Conservation (phyloP, 306 rosid genomes). For the Morella rubra region DNA sequence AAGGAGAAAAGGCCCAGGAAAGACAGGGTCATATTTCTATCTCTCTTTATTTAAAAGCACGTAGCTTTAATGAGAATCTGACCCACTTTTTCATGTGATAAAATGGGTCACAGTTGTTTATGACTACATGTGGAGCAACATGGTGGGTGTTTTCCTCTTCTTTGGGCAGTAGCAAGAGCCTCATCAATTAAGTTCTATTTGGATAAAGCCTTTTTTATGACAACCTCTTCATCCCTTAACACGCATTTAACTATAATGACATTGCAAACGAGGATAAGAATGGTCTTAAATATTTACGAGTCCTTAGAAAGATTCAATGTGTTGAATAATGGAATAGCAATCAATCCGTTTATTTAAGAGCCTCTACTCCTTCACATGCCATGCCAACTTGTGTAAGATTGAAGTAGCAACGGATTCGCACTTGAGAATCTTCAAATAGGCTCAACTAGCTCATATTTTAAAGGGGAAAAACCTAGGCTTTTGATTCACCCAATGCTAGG, state of each 20-base stretch:
- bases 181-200: neutral
- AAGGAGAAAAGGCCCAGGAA: neutral
- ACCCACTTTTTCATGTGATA: slow-evolving; percentile 1
- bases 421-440: no score
- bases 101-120: neutral
- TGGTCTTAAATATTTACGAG: neutral
- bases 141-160: neutral
- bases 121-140: neutral
- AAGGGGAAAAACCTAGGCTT: neutral
- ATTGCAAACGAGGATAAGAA: neutral
- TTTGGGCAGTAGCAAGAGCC: neutral
- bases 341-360: neutral
- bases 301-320: no score
- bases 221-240: neutral
- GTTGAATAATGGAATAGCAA: neutral
- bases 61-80: slow-evolving; percentile 5
- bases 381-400: neutral
- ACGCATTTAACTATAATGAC: no score
- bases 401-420: neutral
- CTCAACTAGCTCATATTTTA: neutral
- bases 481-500: neutral
- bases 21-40: neutral
- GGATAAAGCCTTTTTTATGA: neutral
- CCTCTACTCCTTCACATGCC: neutral
- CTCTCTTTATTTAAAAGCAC: neutral